Percentiles rank a stretch among this genome's conserved stretches.
Evolutionary conservation across 1,284 basidiomycete genomes (phyloP).

Genomic region (Apiotrichum brassicae): DNA sequence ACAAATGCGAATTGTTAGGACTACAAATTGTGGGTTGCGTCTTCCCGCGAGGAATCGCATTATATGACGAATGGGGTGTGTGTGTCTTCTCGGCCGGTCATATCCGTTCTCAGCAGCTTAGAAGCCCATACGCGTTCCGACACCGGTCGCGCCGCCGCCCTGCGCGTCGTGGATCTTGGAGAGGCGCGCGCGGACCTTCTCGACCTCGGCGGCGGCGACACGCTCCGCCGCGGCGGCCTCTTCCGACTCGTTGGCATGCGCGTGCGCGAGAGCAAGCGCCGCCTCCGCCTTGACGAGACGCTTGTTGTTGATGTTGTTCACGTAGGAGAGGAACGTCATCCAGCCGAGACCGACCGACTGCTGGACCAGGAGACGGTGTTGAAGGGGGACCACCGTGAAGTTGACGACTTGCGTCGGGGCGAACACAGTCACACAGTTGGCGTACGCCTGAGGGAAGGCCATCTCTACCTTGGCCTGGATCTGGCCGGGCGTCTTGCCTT

Average conservation of each 20-base stretch:
- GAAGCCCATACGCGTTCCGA: constrained; percentile 31
- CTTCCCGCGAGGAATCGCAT: no score
- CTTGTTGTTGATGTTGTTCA: constrained; percentile 39
- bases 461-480: constrained; percentile 38
- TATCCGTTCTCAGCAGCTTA: no score
- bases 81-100: no score
- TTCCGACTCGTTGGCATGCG: background rate
- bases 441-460: constrained; percentile 35
- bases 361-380: constrained; percentile 69
- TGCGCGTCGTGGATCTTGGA: constrained; percentile 21
- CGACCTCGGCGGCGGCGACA: constrained; percentile 19
- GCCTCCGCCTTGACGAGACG: constrained; percentile 18
- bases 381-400: constrained; percentile 69
- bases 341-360: constrained; percentile 72
- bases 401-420: constrained; percentile 75
- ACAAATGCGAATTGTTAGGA: no score
- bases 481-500: constrained; percentile 34
- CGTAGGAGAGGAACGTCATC: constrained; percentile 50
- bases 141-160: constrained; percentile 31
- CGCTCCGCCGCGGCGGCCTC: constrained; percentile 6
- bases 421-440: constrained; percentile 54
- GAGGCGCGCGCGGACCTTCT: constrained; percentile 19
- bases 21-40: no score
- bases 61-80: no score
- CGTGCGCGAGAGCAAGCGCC: constrained; percentile 19